phyloP scores from a whole-genome alignment of 2,329 filamentous ascomycete species.

The Cercospora brassicicola region DNA sequence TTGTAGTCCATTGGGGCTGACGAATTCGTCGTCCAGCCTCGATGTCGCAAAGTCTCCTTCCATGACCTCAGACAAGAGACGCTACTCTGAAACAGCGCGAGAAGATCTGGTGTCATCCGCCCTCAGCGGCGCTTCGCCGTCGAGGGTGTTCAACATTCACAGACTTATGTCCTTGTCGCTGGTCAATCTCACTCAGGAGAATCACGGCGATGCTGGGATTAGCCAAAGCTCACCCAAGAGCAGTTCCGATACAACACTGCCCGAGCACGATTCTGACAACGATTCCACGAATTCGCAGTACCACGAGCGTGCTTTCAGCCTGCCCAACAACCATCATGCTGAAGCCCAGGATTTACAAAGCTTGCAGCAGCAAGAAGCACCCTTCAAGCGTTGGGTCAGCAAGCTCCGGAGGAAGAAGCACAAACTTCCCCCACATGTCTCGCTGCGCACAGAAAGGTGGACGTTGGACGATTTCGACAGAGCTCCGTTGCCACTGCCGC shows the following conservation, averaged over 20 bases:
- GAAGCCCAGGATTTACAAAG: background rate
- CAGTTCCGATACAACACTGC: conserved; percentile 1
- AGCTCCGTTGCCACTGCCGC: background rate
- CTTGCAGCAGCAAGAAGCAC: background rate
- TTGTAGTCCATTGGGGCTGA: conserved; percentile 4
- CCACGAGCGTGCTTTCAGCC: background rate
- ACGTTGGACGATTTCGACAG: conserved; percentile 41
- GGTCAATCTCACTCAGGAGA: conserved; percentile 20
- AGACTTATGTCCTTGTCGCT: conserved; percentile 9
- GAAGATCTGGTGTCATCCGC: conserved; percentile 25
- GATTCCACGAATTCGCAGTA: background rate
- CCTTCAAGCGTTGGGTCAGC: conserved; percentile 71
- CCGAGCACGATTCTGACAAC: conserved; percentile 8
- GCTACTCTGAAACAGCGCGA: conserved; percentile 12
- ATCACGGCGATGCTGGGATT: conserved; percentile 1
- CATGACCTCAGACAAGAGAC: background rate
- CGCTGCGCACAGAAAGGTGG: conserved; percentile 39
- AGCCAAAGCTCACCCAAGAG: background rate
- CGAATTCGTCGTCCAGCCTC: conserved; percentile 19
- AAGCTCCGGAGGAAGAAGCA: conserved; percentile 62
- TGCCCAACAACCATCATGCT: background rate
- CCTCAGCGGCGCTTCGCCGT: conserved; percentile 9
- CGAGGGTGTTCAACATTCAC: conserved; percentile 7
- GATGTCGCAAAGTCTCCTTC: conserved; percentile 14
- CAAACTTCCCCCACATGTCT: conserved; percentile 44